Base-by-base conservation (phyloP, 2,329 filamentous ascomycete species). In the Arachnomyces sp. region DNA sequence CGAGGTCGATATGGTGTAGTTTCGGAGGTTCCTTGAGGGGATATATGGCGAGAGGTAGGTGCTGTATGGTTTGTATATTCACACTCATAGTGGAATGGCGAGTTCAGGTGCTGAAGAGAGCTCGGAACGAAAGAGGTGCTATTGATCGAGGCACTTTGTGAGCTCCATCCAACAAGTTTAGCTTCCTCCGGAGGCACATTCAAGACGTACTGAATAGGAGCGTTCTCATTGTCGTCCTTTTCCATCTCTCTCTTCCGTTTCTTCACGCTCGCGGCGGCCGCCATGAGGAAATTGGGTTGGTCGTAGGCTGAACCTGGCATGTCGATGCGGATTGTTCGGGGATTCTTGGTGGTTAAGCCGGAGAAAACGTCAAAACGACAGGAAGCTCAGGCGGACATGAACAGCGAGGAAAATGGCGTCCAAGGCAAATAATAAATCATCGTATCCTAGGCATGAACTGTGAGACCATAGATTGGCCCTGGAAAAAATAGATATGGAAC, bases 231-330 rank as follows among this genome's bases (percentile, higher is more conserved):
- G n/a, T 47, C 48, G n/a, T 46, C 36, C 17, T 44, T 32, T 2
- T 29, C 17, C 12, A 35, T 33, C 34, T 57, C 53, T 36, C 54
- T 48, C 31, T 56, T 58, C 17, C 55, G 42, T 40, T 59, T 58
- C 28, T 48, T 55, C 13, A 52, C 29, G 28, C 37, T 43, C 3
- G 43, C 28, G 13, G 47, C 28, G 36, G 46, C 35, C 16, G 42
- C n/a, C 17, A 42, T 29, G 13, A 16, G 32, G 18, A 28, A 31
- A 25, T 9, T 28, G 36, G 34, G 28, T n/a, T 42, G 39, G 13
- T 42, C 39, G 35, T 17, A 31, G 11, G 21, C n/a, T 16, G 37
- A 34, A 18, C 21, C 9, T 25, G 21, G 21, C 21, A 25, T 25
- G 21, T 25, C 21, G 21, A 5, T 9, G 21, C 9, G 21, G 21